A percentile compares a stretch with the other conserved stretches of the same genome.
Conservation (phyloP, 1,284 basidiomycete species). For the Heterobasidion irregulare region DNA sequence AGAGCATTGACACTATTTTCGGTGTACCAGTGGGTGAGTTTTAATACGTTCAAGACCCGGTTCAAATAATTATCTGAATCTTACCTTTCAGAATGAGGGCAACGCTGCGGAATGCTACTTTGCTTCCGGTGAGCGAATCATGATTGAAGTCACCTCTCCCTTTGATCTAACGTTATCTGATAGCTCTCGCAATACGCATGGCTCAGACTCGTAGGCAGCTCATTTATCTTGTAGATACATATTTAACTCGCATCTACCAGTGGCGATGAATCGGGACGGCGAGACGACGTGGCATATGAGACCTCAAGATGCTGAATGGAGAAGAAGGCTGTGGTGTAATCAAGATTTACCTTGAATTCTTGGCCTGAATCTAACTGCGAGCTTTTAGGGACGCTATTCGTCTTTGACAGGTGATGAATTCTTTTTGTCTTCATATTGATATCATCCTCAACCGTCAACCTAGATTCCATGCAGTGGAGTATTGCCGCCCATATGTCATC, state of each 20-base stretch:
- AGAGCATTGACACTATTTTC: slow-evolving; percentile 13
- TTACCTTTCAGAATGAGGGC: slow-evolving; percentile 12
- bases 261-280: slow-evolving; percentile 17
- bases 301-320: slow-evolving; percentile 15
- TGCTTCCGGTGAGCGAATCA: slow-evolving; percentile 5
- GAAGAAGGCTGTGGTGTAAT: slow-evolving; percentile 17
- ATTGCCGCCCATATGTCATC: slow-evolving; percentile 16
- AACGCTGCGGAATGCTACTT: slow-evolving; percentile 13
- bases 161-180: not conserved
- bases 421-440: not conserved
- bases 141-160: not conserved
- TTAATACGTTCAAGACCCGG: not conserved
- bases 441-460: not conserved
- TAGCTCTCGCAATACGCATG: slow-evolving; percentile 16
- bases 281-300: slow-evolving; percentile 13
- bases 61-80: not conserved
- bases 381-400: slow-evolving; percentile 13
- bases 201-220: slow-evolving; percentile 12
- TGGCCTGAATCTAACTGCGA: not conserved
- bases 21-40: slow-evolving; percentile 14
- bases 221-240: not conserved
- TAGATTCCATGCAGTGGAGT: slow-evolving; percentile 11
- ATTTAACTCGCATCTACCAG: slow-evolving; percentile 1
- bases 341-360: not conserved
- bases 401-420: slow-evolving; percentile 12